Percentiles rank a stretch among this genome's conserved stretches.
phyloP scores from a whole-genome alignment of 2,329 filamentous ascomycete genomes.

The Cladosporium sp. region DNA sequence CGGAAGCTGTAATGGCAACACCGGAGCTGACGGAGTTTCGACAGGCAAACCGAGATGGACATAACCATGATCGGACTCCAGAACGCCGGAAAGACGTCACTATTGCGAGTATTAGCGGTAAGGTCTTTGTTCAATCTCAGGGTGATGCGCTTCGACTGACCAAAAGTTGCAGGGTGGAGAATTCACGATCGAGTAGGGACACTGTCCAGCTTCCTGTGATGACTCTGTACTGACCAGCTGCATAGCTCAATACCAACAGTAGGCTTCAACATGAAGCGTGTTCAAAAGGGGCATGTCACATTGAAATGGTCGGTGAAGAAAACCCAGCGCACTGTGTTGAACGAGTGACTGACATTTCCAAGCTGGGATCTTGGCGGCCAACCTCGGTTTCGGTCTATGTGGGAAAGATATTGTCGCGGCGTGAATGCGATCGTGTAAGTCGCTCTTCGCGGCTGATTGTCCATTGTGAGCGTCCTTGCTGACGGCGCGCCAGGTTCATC shows the following conservation, averaged over 20 bases:
- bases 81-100: conserved; percentile 95
- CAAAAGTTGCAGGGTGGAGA: conserved; percentile 71
- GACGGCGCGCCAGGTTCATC: conserved; percentile 62
- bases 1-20: conserved; percentile 10
- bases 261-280: conserved; percentile 98
- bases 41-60: conserved; percentile 97
- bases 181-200: conserved; percentile 92
- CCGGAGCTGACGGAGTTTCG: conserved; percentile 17
- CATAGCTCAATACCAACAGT: conserved; percentile 94
- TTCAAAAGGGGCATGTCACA: conserved; percentile 96
- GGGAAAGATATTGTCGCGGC: conserved; percentile 96
- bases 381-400: conserved; percentile 96
- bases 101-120: conserved; percentile 91
- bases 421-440: conserved; percentile 89
- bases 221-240: conserved; percentile 29
- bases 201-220: no score
- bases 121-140: conserved; percentile 40
- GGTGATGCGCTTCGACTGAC: conserved; percentile 7
- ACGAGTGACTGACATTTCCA: conserved; percentile 24
- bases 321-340: conserved; percentile 1
- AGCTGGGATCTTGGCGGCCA: conserved; percentile 97
- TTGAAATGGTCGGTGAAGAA: conserved; percentile 66
- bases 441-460: neutral
- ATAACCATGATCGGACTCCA: conserved; percentile 98
- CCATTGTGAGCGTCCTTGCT: neutral